Evolutionary conservation across 176 grass and related monocot species (phyloP), one percentile per base, ranked within the genome.

Genomic region (Tillandsia fasciculata): DNA sequence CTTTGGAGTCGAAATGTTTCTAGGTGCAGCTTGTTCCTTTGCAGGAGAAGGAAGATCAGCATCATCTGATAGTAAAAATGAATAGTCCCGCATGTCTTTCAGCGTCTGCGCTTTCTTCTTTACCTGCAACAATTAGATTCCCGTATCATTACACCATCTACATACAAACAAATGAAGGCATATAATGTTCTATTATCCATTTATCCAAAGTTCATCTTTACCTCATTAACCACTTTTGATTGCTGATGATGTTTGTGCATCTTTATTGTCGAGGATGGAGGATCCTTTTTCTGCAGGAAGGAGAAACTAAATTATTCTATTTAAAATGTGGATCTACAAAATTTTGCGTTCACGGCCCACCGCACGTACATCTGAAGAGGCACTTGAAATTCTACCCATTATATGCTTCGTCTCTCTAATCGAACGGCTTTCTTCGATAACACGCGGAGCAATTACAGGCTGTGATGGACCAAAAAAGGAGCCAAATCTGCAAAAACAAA

Each of bases 381-480:
- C 24, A 24, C 24, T 70, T 48, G 77, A 66, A 59, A 26, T 23
- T 59, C 76, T 85, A 26, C 66, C 59, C 68, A 74, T n/a, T 33
- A 79, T 70, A 75, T 79, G 59, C 47, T 66, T 67, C 28, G 65
- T 80, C 29, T 92, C 88, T 75, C 76, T 72, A 47, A 92, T 74
- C 0, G 86, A 89, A 18, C 69, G 67, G 2, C 81, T 90, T 76
- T 91, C 92, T 71, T 89, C 88, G 7, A 96, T 92, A 12, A 96
- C 81, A 12, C 88, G 74, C 23, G 76, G 76, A 67, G 88, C 81
- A 70, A 96, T 83, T 42, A 75, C 79, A 24, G 81, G 78, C n/a
- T 72, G 71, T n/a, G 92, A 91, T 67, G 88, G 86, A 10, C 88
- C 92, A 79, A 96, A 92, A 76, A 96, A 96, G 52, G 53, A 88